phyloP scores from a whole-genome alignment of 2,329 filamentous ascomycete species.

The Diaporthe amygdali region DNA sequence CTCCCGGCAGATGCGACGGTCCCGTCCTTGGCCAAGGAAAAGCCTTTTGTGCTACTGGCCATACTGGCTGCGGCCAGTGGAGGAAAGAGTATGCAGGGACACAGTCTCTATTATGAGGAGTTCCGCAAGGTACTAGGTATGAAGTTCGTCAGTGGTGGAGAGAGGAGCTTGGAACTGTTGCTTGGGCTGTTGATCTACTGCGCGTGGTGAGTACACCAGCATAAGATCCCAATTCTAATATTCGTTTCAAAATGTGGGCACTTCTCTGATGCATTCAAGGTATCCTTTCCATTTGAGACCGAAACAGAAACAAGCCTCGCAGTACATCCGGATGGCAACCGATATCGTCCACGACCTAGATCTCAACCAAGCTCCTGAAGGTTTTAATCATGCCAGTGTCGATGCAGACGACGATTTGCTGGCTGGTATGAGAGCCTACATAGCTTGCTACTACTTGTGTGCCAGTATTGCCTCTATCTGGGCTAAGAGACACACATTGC shows the following conservation, averaged over 20 bases:
- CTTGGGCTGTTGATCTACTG: slow-evolving; percentile 64
- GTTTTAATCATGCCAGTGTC: slow-evolving; percentile 28
- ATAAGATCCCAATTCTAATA: too few species aligned
- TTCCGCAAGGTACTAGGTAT: slow-evolving; percentile 61
- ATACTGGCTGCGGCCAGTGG: slow-evolving; percentile 57
- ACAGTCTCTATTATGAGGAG: slow-evolving; percentile 61
- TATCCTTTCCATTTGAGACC: slow-evolving; percentile 61
- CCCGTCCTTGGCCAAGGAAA: slow-evolving; percentile 46
- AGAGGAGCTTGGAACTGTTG: slow-evolving; percentile 61
- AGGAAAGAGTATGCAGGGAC: slow-evolving; percentile 52
- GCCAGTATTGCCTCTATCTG: slow-evolving; percentile 45
- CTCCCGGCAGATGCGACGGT: slow-evolving; percentile 48
- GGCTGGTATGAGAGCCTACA: slow-evolving; percentile 50
- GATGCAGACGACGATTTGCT: slow-evolving; percentile 38
- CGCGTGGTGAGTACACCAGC: slow-evolving; percentile 50
- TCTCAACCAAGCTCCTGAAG: slow-evolving; percentile 46
- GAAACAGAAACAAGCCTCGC: slow-evolving; percentile 52
- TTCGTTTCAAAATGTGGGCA: neutral
- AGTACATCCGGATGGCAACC: slow-evolving; percentile 57
- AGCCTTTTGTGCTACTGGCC: slow-evolving; percentile 60
- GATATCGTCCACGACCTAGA: slow-evolving; percentile 57
- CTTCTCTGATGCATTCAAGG: slow-evolving; percentile 38
- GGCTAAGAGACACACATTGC: slow-evolving; percentile 38
- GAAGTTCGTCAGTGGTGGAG: slow-evolving; percentile 61
- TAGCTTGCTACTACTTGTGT: slow-evolving; percentile 48